Percentiles rank a stretch among this genome's conserved stretches.
Evolutionary conservation across 768 basidiomycete species (phyloP).

Genomic region (Russula earlei): DNA sequence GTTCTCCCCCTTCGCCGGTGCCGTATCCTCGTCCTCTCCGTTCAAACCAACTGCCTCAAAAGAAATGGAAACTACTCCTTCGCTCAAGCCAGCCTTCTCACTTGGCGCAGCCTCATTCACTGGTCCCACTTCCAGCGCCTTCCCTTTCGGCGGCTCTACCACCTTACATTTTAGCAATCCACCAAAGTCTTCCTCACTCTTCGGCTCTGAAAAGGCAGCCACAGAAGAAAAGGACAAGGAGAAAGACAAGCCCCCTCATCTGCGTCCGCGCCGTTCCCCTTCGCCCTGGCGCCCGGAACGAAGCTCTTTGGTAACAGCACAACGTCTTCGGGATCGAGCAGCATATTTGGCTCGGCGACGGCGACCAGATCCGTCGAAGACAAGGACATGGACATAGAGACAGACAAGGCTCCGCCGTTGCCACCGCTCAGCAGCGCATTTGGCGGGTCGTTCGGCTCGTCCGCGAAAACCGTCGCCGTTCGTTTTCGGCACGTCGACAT

Average conservation of each 20-base stretch:
- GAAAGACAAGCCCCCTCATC: background rate
- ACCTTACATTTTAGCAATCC: conserved; percentile 3
- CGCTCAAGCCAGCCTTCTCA: conserved; percentile 13
- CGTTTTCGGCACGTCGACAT: conserved; percentile 2
- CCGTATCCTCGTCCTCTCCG: background rate
- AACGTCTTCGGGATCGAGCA: background rate
- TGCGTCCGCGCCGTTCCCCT: background rate
- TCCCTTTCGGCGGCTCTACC: background rate
- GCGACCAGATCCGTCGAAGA: conserved; percentile 5
- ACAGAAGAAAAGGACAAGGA: background rate
- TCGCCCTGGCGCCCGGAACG: background rate
- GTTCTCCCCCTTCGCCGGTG: background rate
- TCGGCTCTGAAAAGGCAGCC: background rate
- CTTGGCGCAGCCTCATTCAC: conserved; percentile 1
- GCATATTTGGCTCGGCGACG: conserved; percentile 10
- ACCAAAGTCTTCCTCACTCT: conserved; percentile 2
- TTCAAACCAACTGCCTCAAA: background rate
- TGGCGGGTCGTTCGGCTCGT: conserved; percentile 3
- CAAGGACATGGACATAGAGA: conserved; percentile 3
- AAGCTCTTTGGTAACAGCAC: conserved; percentile 4
- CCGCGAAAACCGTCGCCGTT: conserved; percentile 4
- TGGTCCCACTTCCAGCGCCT: background rate
- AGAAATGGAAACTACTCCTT: background rate
- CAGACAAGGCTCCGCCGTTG: background rate
- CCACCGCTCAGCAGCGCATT: background rate